A percentile compares a stretch with the other conserved stretches of the same genome.
Evolutionary conservation across 495 filamentous ascomycete genomes (phyloP).

Genomic region (Parachaetomium inaequale): DNA sequence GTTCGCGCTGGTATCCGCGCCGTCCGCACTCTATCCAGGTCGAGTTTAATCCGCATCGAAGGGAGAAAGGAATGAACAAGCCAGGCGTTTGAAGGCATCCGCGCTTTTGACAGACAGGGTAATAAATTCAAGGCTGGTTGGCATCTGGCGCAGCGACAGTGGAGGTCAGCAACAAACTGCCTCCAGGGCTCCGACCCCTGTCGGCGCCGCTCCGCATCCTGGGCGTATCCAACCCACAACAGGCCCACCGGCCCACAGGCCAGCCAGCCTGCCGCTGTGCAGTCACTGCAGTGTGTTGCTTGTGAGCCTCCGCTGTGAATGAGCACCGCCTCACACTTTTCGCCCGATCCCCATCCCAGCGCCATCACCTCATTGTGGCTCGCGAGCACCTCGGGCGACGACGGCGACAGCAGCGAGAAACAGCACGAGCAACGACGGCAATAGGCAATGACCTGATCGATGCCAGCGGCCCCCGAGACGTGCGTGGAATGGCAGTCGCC

Average conservation of each 20-base stretch:
- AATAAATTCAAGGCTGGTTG: too few species aligned
- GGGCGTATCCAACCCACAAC: not conserved
- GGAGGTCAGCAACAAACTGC: too few species aligned
- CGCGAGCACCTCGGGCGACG: not conserved
- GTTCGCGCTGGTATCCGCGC: too few species aligned
- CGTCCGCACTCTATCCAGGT: too few species aligned
- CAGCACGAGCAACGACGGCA: not conserved
- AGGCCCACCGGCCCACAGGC: constrained; percentile 12
- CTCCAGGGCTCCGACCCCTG: too few species aligned
- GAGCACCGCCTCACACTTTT: constrained; percentile 15
- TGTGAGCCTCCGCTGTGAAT: not conserved
- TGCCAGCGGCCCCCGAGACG: constrained; percentile 4
- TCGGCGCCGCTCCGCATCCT: not conserved
- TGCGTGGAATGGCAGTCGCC: constrained; percentile 30
- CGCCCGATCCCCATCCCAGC: constrained; percentile 8
- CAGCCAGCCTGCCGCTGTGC: constrained; percentile 9
- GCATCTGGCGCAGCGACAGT: too few species aligned
- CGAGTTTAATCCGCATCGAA: too few species aligned
- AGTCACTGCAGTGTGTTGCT: too few species aligned
- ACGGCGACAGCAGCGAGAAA: not conserved
- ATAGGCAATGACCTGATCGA: constrained; percentile 30
- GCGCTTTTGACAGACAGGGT: too few species aligned
- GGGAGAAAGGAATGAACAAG: too few species aligned
- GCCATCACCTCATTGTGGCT: constrained; percentile 3
- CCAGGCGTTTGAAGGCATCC: too few species aligned